Conservation (phyloP, 2,329 filamentous ascomycete species). For the Pestalotiopsis sp. region DNA sequence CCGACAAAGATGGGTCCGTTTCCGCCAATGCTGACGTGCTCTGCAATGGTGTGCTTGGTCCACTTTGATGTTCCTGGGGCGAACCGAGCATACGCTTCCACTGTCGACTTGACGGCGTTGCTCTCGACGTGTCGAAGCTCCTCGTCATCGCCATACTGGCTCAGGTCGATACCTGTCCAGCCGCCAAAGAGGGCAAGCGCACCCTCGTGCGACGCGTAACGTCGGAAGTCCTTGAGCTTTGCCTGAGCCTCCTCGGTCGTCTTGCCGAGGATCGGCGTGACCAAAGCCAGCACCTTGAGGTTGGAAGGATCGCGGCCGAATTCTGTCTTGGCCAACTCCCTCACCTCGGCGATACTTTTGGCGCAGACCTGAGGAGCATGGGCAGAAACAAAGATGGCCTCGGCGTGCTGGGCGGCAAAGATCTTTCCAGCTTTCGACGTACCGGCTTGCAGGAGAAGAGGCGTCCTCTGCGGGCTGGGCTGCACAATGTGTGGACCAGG, state of each 20-base stretch:
- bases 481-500: conserved; percentile 69
- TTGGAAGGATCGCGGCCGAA: conserved; percentile 60
- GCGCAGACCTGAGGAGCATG: conserved; percentile 65
- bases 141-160: conserved; percentile 41
- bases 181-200: conserved; percentile 73
- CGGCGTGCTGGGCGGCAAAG: conserved; percentile 72
- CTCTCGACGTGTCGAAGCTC: conserved; percentile 42
- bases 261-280: conserved; percentile 66
- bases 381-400: conserved; percentile 71
- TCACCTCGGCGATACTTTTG: conserved; percentile 65
- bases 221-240: conserved; percentile 64
- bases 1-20: conserved; percentile 68
- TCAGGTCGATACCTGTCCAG: conserved; percentile 65
- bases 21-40: conserved; percentile 70
- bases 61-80: conserved; percentile 66
- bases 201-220: conserved; percentile 64
- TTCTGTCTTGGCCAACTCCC: conserved; percentile 53
- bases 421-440: conserved; percentile 67
- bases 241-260: conserved; percentile 68
- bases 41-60: conserved; percentile 72
- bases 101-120: conserved; percentile 50
- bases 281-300: conserved; percentile 70
- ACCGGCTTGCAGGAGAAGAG: conserved; percentile 71
- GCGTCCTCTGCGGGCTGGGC: conserved; percentile 69
- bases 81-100: conserved; percentile 58